Base-by-base conservation (phyloP, 2,329 filamentous ascomycete species). In the Cryphonectria naterciae region DNA sequence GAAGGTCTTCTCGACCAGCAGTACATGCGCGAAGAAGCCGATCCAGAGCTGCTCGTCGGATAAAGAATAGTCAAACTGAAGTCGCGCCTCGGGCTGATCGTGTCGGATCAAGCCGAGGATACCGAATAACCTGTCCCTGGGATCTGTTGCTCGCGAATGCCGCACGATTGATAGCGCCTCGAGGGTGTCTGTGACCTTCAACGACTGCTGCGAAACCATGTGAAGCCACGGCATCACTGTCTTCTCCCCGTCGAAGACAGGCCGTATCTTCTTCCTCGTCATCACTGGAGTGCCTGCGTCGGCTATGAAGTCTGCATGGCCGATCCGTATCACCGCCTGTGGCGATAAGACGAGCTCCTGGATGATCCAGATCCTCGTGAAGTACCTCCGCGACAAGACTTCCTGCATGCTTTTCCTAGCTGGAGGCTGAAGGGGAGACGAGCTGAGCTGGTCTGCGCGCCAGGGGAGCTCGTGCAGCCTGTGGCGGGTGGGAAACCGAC, bases 281-380 rank as follows among this genome's bases (percentile, higher is more conserved):
- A 28, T 6, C 15, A 4, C 13, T 5, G 4, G 28, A 2, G 54
- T 58, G 25, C 54, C 28, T 17, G 54, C 25, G 54, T 58, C 54
- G 7, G 11, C 54, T 28, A 58, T 15, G 25, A 58, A 58, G 28
- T 58, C 54, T 32, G 54, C 54, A 15, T 58, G 15, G 2, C 54
- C 54, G 25, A 58, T 58, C 15, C 54, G 25, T 15, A 32, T 35
- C 28, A 58, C 25, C 11, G 54, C 54, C 25, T 58, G 54, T 19
- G 54, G 54, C 8, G 67, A 28, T 6, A 63, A 32, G 4, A 64
- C 2, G 1, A 68, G 58, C 67, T 68, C 67, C n/a, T 68, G 67
- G n/a, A 68, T 49, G n/a, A 64, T 43, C 67, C 67, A 68, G 1
- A 68, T 41, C 17, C 67, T 35, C 19, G 58, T 25, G n/a, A 68